These are phyloP conservation scores for Lolium rigidum DNA, from an alignment of 176 grass and related monocot genomes.

Conservation along the genomic window DNA sequence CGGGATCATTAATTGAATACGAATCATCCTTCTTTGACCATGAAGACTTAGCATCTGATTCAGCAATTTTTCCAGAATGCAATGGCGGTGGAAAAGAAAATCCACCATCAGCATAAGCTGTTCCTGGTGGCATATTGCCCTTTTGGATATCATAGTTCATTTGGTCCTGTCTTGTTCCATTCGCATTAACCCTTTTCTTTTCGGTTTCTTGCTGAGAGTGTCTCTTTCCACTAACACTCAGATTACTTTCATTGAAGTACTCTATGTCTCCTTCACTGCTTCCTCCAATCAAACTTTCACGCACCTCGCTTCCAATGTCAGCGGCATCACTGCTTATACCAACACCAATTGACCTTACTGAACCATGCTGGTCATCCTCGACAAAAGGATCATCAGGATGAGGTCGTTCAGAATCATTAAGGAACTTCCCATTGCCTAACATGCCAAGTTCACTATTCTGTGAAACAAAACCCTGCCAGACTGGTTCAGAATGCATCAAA, in stretches of 20 bases:
- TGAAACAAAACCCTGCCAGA: constrained; percentile 96
- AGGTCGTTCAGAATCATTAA: constrained; percentile 55
- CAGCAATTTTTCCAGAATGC: constrained; percentile 52
- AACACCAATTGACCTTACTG: constrained; percentile 94
- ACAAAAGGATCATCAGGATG: constrained; percentile 83
- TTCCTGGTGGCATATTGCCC: constrained; percentile 49
- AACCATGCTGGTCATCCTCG: constrained; percentile 98
- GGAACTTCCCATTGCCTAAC: constrained; percentile 76
- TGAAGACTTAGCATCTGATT: constrained; percentile 62
- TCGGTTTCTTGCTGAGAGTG: constrained; percentile 57
- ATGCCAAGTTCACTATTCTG: constrained; percentile 87
- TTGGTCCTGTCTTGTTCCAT: constrained; percentile 58
- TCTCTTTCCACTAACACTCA: constrained; percentile 63
- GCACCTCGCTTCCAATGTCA: constrained; percentile 97
- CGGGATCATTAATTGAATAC: constrained; percentile 58
- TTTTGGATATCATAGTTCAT: constrained; percentile 49
- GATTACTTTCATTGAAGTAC: constrained; percentile 69
- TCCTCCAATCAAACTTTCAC: constrained; percentile 94
- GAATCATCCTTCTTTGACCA: constrained; percentile 69
- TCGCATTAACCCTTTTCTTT: constrained; percentile 54
- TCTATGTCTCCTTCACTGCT: constrained; percentile 96
- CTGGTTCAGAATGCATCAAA: constrained; percentile 95
- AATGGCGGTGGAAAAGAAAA: constrained; percentile 88
- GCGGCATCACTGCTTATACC: constrained; percentile 95
- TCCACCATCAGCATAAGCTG: constrained; percentile 50